Conservation (phyloP, 768 basidiomycete genomes). For the Psilocybe tampanensis region DNA sequence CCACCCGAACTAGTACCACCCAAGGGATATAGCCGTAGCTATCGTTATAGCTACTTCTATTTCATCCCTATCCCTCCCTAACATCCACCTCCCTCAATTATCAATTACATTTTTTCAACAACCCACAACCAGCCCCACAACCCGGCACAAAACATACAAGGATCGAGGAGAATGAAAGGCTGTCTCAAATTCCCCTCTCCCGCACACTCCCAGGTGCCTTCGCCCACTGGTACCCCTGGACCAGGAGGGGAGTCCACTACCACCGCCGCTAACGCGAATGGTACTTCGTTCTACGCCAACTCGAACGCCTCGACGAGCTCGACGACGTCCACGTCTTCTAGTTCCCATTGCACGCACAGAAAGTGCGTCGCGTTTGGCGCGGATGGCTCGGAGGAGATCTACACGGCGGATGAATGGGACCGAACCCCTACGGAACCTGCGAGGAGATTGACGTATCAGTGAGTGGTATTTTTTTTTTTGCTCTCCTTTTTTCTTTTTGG, state of each 20-base stretch:
- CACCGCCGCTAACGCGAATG: not conserved
- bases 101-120: not conserved
- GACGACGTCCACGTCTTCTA: not conserved
- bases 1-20: not conserved
- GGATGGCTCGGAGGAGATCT: constrained; percentile 57
- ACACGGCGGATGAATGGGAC: constrained; percentile 79
- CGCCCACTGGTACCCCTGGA: constrained; percentile 7
- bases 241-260: not conserved
- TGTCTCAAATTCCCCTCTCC: constrained; percentile 35
- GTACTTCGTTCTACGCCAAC: constrained; percentile 12
- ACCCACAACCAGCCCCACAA: too few relatives aligned
- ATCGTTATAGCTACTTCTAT: not conserved
- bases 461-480: constrained; percentile 34
- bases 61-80: not conserved
- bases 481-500: not conserved
- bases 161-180: constrained; percentile 33
- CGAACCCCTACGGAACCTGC: constrained; percentile 71
- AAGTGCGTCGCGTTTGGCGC: constrained; percentile 69
- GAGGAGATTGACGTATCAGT: constrained; percentile 67
- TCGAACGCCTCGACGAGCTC: constrained; percentile 1
- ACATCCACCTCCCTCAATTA: not conserved
- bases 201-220: constrained; percentile 20
- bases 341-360: constrained; percentile 16
- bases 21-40: not conserved
- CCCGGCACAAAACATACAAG: too few relatives aligned